These are phyloP conservation scores for Immersiporthe knoxdaviesiana DNA, from an alignment of 2,329 filamentous ascomycete species.

Conservation along the genomic window DNA sequence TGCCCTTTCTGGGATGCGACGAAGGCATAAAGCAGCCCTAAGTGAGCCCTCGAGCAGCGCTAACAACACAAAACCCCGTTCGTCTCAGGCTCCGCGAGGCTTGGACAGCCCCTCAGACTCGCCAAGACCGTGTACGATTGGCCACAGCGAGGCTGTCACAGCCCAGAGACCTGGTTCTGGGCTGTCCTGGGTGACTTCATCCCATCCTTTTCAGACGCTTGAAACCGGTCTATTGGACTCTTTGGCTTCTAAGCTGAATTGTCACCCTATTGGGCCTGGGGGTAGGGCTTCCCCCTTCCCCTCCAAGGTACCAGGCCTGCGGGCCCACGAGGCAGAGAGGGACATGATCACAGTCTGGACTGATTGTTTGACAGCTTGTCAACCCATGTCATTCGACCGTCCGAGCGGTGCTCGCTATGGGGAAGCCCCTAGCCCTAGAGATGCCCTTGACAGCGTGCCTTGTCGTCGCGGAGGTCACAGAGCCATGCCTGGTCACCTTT, in stretches of 20 bases:
- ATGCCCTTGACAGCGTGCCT: slow-evolving; percentile 11
- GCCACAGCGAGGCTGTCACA: background rate
- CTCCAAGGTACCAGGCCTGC: background rate
- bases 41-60: slow-evolving; percentile 18
- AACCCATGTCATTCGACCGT: slow-evolving; percentile 13
- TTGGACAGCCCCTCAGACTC: slow-evolving; percentile 45
- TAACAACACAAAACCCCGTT: slow-evolving; percentile 26
- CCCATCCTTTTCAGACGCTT: slow-evolving; percentile 21
- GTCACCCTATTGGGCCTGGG: background rate
- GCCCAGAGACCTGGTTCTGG: background rate
- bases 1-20: slow-evolving; percentile 12
- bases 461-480: slow-evolving; percentile 3
- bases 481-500: slow-evolving; percentile 15
- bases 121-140: slow-evolving; percentile 36
- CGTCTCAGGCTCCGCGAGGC: slow-evolving; percentile 40
- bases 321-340: background rate
- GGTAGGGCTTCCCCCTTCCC: background rate
- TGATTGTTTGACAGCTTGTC: slow-evolving; percentile 19
- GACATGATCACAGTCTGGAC: background rate
- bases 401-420: background rate
- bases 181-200: slow-evolving; percentile 14
- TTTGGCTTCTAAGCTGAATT: slow-evolving; percentile 24
- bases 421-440: slow-evolving; percentile 19
- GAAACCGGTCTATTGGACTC: slow-evolving; percentile 8
- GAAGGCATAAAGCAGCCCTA: slow-evolving; percentile 18